Conservation (phyloP, 2,329 filamentous ascomycete genomes). For the Thermomyces lanuginosus region DNA sequence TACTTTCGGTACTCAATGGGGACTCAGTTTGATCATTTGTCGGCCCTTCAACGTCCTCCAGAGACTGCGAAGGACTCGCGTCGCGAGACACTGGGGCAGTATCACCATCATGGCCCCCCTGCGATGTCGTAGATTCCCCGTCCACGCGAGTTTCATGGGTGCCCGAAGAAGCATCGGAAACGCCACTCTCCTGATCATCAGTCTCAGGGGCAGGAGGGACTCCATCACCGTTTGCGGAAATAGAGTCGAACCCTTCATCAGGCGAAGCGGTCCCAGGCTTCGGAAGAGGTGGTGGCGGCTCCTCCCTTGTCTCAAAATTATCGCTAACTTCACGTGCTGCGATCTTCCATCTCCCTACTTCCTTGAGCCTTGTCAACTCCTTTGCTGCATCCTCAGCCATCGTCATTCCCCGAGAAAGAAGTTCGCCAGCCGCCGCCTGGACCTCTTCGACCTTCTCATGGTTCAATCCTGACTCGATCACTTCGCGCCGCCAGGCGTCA, state of each 20-base stretch:
- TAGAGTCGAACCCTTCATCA: conserved; percentile 8
- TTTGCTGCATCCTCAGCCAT: conserved; percentile 62
- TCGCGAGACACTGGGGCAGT: too few species aligned
- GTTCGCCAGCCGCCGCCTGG: conserved; percentile 47
- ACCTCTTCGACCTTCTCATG: conserved; percentile 56
- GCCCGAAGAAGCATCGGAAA: too few species aligned
- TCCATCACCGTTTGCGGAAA: too few species aligned
- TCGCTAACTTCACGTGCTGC: conserved; percentile 55
- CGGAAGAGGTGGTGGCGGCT: conserved; percentile 16
- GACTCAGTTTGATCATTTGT: too few species aligned
- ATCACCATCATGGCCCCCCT: too few species aligned
- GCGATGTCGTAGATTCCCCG: too few species aligned
- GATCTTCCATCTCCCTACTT: conserved; percentile 73
- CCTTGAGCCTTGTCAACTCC: conserved; percentile 65
- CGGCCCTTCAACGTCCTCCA: too few species aligned
- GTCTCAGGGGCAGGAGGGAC: too few species aligned
- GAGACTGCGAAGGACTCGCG: too few species aligned
- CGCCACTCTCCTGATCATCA: too few species aligned
- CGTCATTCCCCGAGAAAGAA: conserved; percentile 67
- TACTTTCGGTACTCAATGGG: too few species aligned
- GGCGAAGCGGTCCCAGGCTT: conserved; percentile 9
- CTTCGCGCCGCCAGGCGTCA: conserved; percentile 67
- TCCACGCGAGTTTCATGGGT: too few species aligned
- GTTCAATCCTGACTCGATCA: conserved; percentile 57
- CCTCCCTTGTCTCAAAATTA: conserved; percentile 55